These are phyloP conservation scores for Salix arbutifolia DNA, from an alignment of 345 rosid species.

Conservation along the genomic window DNA sequence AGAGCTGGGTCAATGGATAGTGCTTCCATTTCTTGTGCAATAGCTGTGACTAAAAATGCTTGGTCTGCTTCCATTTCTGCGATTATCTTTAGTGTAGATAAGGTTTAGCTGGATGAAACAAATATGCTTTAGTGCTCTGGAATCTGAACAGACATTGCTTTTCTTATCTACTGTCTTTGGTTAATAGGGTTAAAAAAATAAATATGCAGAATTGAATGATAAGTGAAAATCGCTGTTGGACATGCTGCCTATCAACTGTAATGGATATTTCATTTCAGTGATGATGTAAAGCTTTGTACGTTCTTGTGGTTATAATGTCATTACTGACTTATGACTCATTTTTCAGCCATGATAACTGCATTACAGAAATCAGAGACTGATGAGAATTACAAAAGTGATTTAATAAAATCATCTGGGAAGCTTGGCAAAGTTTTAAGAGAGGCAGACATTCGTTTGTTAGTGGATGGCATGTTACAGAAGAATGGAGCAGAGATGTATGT, in stretches of 20 bases:
- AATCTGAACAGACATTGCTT: background rate
- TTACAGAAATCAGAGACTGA: constrained; percentile 41
- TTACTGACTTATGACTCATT: constrained; percentile 18
- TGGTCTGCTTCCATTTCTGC: background rate
- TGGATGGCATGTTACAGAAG: constrained; percentile 51
- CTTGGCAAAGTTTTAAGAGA: constrained; percentile 55
- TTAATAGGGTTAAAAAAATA: background rate
- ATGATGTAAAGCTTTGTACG: background rate
- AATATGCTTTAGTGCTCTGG: background rate
- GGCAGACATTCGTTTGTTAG: constrained; percentile 54
- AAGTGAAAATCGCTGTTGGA: background rate
- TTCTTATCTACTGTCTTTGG: background rate
- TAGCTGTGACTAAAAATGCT: background rate
- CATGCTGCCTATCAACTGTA: background rate
- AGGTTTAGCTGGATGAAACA: background rate
- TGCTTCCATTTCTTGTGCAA: background rate
- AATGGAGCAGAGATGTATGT: constrained; percentile 54
- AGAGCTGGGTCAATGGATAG: background rate
- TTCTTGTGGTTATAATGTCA: background rate
- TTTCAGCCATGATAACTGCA: constrained; percentile 60
- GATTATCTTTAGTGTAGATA: too few species aligned
- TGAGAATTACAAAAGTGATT: constrained; percentile 26
- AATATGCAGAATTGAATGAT: background rate
- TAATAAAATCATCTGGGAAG: constrained; percentile 50
- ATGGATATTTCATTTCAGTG: background rate